Evolutionary conservation across 331 rosid species (phyloP).

Genomic region (Pyracantha coccinea): DNA sequence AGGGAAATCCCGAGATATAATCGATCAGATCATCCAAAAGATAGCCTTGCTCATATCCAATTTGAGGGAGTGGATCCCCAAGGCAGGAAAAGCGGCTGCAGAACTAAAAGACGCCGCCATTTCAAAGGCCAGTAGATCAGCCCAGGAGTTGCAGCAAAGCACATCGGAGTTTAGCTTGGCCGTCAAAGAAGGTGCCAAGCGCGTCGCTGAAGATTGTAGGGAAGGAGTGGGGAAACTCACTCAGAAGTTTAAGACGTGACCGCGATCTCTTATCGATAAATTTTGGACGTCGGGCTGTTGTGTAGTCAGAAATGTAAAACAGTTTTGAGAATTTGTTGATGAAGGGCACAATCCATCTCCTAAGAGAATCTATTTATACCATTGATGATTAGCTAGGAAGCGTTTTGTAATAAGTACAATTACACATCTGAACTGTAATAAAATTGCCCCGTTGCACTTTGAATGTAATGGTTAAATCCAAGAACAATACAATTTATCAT

Average conservation of each 20-base stretch:
- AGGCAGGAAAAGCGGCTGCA: slow-evolving; percentile 49
- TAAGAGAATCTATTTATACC: not conserved
- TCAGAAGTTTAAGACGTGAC: slow-evolving; percentile 72
- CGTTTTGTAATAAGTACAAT: not conserved
- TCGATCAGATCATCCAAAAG: slow-evolving; percentile 46
- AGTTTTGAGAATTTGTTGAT: slow-evolving; percentile 1
- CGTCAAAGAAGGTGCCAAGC: slow-evolving; percentile 67
- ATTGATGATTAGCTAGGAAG: not conserved
- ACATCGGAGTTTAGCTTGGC: slow-evolving; percentile 44
- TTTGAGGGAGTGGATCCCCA: slow-evolving; percentile 48
- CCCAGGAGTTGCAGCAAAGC: slow-evolving; percentile 51
- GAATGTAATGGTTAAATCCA: not conserved
- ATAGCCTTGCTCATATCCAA: slow-evolving; percentile 46
- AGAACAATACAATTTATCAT: too few relatives aligned
- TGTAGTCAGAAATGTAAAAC: slow-evolving; percentile 17
- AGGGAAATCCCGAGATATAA: slow-evolving; percentile 55
- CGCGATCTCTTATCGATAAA: slow-evolving; percentile 2
- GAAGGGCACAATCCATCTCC: not conserved
- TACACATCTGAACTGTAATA: not conserved
- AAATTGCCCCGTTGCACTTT: not conserved
- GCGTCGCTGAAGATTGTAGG: slow-evolving; percentile 74
- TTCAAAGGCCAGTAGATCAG: slow-evolving; percentile 46
- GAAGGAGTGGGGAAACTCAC: slow-evolving; percentile 86
- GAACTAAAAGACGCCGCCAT: slow-evolving; percentile 38
- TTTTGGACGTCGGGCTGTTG: slow-evolving; percentile 4